A percentile compares a stretch with the other conserved stretches of the same genome.
Evolutionary conservation across 106 monocot genomes (phyloP).

Genomic region (Dendrobium huoshanense): DNA sequence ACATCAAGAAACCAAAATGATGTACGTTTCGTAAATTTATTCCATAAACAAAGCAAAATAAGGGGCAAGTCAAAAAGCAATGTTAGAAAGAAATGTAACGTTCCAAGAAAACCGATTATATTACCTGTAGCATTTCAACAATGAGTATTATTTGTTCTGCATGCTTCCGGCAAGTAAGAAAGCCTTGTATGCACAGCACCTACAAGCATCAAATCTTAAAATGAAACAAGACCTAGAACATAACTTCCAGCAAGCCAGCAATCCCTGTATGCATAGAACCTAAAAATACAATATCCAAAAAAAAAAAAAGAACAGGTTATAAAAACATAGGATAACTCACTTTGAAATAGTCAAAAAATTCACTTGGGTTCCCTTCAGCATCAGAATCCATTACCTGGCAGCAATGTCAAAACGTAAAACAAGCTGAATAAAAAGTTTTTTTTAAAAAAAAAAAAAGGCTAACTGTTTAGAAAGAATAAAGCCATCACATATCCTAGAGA

Average conservation of each 20-base stretch:
- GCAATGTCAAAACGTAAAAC: background rate
- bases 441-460: no score
- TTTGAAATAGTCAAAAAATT: slow-evolving; percentile 99
- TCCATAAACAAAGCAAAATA: background rate
- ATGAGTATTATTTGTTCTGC: slow-evolving; percentile 97
- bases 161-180: slow-evolving; percentile 99
- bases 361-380: slow-evolving; percentile 98
- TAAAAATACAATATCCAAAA: background rate
- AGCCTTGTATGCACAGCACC: slow-evolving; percentile 99
- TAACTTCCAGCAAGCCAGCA: background rate
- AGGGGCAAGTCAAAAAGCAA: background rate
- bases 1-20: background rate
- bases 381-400: slow-evolving; percentile 98
- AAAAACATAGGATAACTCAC: slow-evolving; percentile 40
- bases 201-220: slow-evolving; percentile 16
- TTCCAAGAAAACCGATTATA: background rate
- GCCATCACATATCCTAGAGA: background rate
- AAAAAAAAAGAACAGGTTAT: background rate
- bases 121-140: slow-evolving; percentile 98
- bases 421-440: background rate
- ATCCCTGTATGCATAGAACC: background rate
- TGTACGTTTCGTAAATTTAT: background rate
- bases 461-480: background rate
- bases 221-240: slow-evolving; percentile 4
- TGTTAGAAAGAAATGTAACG: background rate